phyloP scores from a whole-genome alignment of 2,329 filamentous ascomycete species.

The Fusarium marasasianum region DNA sequence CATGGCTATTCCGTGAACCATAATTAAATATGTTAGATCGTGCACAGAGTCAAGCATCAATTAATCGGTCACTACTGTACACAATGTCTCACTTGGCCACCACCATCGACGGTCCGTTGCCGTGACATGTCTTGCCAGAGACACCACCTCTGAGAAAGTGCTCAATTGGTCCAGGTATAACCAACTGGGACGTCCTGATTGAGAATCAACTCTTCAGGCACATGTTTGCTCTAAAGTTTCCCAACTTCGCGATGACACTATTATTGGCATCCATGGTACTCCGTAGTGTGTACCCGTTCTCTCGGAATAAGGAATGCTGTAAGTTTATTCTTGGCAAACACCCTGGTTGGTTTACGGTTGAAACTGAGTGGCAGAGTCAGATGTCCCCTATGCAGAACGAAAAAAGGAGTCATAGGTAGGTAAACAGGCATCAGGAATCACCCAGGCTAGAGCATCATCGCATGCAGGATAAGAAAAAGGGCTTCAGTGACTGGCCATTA shows the following conservation, averaged over 20 bases:
- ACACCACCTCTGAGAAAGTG: constrained; percentile 12
- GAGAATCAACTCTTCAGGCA: constrained; percentile 36
- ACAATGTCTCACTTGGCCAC: constrained; percentile 18
- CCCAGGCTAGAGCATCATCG: constrained; percentile 7
- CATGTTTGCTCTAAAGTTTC: constrained; percentile 5
- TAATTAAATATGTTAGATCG: neutral
- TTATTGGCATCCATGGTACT: neutral
- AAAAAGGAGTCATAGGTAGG: constrained; percentile 24
- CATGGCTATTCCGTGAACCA: neutral
- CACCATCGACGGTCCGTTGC: constrained; percentile 25
- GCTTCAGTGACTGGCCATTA: constrained; percentile 9
- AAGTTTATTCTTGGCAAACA: constrained; percentile 12
- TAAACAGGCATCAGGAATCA: constrained; percentile 26
- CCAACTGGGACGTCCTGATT: constrained; percentile 21
- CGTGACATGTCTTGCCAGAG: constrained; percentile 35
- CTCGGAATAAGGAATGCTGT: constrained; percentile 14
- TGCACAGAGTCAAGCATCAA: neutral
- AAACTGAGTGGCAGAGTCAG: constrained; percentile 1
- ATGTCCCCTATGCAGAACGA: neutral
- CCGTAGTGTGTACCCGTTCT: neutral
- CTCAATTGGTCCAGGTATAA: constrained; percentile 8
- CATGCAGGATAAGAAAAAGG: constrained; percentile 5
- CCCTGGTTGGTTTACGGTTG: neutral
- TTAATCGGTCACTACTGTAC: constrained; percentile 4
- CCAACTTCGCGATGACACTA: neutral